These are phyloP conservation scores for Echium plantagineum DNA, from an alignment of 257 asterid species.

Conservation along the genomic window DNA sequence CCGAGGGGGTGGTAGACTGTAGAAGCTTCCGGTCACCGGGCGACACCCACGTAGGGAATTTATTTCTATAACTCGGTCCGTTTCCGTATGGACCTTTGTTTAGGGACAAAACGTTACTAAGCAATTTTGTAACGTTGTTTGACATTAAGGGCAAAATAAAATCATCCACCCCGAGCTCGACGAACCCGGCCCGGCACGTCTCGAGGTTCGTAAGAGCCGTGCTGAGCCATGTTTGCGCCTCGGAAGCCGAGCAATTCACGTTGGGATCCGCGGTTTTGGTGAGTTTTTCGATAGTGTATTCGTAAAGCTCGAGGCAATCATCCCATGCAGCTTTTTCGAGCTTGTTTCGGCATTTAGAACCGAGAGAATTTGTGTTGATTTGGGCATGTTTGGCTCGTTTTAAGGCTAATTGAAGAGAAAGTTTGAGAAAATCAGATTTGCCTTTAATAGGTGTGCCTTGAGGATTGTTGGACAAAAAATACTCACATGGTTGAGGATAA, in stretches of 20 bases:
- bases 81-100: slow-evolving; percentile 20
- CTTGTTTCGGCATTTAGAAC: slow-evolving; percentile 36
- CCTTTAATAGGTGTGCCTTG: slow-evolving; percentile 27
- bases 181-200: slow-evolving; percentile 55
- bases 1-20: slow-evolving; percentile 28
- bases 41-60: slow-evolving; percentile 59
- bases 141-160: slow-evolving; percentile 31
- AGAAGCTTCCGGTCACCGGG: slow-evolving; percentile 52
- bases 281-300: slow-evolving; percentile 25
- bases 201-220: slow-evolving; percentile 60
- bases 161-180: slow-evolving; percentile 37
- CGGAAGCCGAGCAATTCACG: slow-evolving; percentile 23
- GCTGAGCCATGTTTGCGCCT: slow-evolving; percentile 77
- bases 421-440: slow-evolving; percentile 47
- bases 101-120: slow-evolving; percentile 50
- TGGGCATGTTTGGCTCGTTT: slow-evolving; percentile 49
- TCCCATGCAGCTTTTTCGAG: slow-evolving; percentile 73
- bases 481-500: slow-evolving; percentile 55
- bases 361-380: slow-evolving; percentile 25
- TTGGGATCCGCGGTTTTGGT: slow-evolving; percentile 41
- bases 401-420: slow-evolving; percentile 44
- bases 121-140: slow-evolving; percentile 44
- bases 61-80: slow-evolving; percentile 15
- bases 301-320: slow-evolving; percentile 67
- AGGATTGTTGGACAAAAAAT: slow-evolving; percentile 36